Evolutionary conservation across 164 flowering plant genomes (phyloP).

Genomic region (Houttuynia cordata): DNA sequence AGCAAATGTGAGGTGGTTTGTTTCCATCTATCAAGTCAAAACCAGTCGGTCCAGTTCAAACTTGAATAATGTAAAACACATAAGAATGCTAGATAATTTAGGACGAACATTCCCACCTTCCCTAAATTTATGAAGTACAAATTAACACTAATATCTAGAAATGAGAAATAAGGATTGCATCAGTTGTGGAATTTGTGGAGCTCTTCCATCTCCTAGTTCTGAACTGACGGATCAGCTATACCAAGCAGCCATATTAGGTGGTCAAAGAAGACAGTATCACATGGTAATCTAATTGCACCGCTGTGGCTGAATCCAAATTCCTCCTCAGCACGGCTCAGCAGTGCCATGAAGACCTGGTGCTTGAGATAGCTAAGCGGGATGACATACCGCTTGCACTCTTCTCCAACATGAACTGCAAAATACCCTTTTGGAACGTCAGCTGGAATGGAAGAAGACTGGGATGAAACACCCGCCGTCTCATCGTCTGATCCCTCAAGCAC

Average conservation of each 20-base stretch:
- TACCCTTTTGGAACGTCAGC: constrained; percentile 8
- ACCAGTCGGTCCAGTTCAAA: too few species aligned
- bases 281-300: constrained; percentile 8
- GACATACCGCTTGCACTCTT: constrained; percentile 8
- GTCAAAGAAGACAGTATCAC: constrained; percentile 9
- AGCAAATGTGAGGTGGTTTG: too few species aligned
- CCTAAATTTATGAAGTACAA: too few species aligned
- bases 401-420: constrained; percentile 9
- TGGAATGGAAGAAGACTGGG: neutral
- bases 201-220: constrained; percentile 9
- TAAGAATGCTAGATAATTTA: too few species aligned
- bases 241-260: constrained; percentile 12
- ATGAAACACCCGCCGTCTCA: neutral
- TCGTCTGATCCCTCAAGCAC: neutral
- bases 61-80: too few species aligned
- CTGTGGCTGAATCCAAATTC: constrained; percentile 7
- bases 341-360: neutral
- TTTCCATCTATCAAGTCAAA: too few species aligned
- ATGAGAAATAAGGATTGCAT: too few species aligned
- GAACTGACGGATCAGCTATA: constrained; percentile 7
- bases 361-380: constrained; percentile 9
- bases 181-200: neutral
- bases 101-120: too few species aligned
- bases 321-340: constrained; percentile 7
- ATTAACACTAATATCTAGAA: too few species aligned